These are phyloP conservation scores for Chlamydomonas applanata DNA, from an alignment of 139 green algal species.

Conservation along the genomic window DNA sequence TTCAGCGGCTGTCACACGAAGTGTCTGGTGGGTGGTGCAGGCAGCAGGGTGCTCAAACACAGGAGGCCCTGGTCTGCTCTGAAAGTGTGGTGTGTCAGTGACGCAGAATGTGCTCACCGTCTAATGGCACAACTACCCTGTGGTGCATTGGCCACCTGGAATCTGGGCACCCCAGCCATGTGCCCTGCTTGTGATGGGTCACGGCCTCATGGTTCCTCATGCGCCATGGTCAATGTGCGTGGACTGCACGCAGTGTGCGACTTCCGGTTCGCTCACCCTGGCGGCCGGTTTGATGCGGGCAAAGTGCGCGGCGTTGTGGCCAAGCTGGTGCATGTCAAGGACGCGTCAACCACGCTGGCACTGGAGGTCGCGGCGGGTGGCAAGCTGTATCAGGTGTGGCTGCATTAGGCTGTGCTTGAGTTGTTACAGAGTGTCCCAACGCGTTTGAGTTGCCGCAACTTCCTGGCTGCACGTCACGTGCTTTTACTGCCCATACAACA, in stretches of 20 bases:
- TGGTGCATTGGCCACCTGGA: too few relatives aligned
- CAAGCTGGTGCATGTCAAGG: slow-evolving; percentile 75
- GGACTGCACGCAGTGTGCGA: background rate
- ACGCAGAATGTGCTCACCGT: too few relatives aligned
- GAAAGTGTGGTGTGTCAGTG: too few relatives aligned
- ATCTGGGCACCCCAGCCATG: background rate
- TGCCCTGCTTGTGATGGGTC: background rate
- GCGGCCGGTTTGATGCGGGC: slow-evolving; percentile 14
- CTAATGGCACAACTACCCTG: too few relatives aligned
- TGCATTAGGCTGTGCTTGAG: background rate
- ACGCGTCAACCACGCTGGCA: slow-evolving; percentile 67
- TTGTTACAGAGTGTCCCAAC: too few relatives aligned
- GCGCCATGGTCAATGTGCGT: background rate
- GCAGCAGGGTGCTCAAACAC: background rate
- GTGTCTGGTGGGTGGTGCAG: slow-evolving; percentile 41
- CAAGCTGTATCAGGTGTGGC: slow-evolving; percentile 91
- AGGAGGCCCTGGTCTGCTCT: too few relatives aligned
- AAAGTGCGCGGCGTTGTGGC: slow-evolving; percentile 73
- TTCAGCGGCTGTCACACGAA: slow-evolving; percentile 56
- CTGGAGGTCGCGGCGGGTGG: slow-evolving; percentile 94
- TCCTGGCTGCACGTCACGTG: too few relatives aligned
- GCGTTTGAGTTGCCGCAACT: too few relatives aligned
- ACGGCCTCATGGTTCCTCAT: background rate
- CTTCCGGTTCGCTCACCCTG: slow-evolving; percentile 25
- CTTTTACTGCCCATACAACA: too few relatives aligned